Base-by-base conservation (phyloP, 345 rosid species). In the Noccaea caerulescens region DNA sequence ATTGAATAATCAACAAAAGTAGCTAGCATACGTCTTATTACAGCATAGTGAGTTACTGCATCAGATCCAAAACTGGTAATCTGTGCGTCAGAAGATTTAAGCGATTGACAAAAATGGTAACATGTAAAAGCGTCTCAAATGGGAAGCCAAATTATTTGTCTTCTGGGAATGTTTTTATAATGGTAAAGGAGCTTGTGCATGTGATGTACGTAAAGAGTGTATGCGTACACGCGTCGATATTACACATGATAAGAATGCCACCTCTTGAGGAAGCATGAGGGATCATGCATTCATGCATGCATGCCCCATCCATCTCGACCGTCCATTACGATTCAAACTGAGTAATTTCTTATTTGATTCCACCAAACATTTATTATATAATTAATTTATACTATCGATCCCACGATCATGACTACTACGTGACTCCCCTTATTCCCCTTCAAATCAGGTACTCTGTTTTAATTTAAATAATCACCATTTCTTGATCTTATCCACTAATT, bases 271-370 rank as follows among this genome's bases (percentile, higher is more conserved):
- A 66, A 41, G 61, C 68, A 74, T 42, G 66, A 50, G 51, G 64
- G 77, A 66, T 73, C 77, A 74, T 74, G 72, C 72, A 66, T 20
- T 20, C 23, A 20, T 74, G 56, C 78, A 73, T 74, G 56, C 78
- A 73, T 73, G 38, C 43, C 67, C 62, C 64, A 34, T 72, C 51
- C 52, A 65, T 72, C 71, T 65, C 34, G 58, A 74, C 78, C 78
- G 72, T 74, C 7, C 47, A 74, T 74, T 66, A 65, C 32, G 65
- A 46, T 58, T 41, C 45, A 27, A 66, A 27, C 18, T n/a, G 1
- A 49, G 27, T 72, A 63, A 1, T 27, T n/a, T 20, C 51, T 42
- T 36, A 14, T 56, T 14, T 38, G 13, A 47, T 47, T 66, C 60
- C 61, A 73, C 67, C 72, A 66, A 38, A 58, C 51, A 39, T 18